phyloP scores from a whole-genome alignment of 2,329 filamentous ascomycete genomes.

The Tricladium varicosporioides region DNA sequence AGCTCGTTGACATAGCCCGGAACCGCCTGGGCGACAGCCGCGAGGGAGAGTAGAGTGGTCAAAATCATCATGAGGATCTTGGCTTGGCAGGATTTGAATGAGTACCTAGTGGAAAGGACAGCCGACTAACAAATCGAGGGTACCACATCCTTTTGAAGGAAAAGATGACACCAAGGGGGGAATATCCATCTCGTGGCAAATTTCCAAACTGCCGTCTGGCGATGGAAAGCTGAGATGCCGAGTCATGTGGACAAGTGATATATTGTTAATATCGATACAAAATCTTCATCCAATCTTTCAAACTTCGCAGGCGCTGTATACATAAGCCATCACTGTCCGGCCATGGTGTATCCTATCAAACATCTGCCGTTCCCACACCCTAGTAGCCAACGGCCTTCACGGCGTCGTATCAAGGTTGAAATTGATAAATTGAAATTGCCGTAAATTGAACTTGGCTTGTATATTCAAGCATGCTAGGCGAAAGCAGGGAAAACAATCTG shows the following conservation, averaged over 20 bases:
- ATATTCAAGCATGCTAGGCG: too few relatives aligned
- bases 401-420: neutral
- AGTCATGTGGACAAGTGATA: conserved; percentile 5
- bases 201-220: conserved; percentile 3
- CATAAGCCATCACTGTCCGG: neutral
- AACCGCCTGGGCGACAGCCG: conserved; percentile 9
- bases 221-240: neutral
- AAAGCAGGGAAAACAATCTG: too few relatives aligned
- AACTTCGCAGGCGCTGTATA: too few relatives aligned
- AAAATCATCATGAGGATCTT: conserved; percentile 10
- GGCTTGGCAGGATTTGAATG: neutral
- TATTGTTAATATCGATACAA: conserved; percentile 8
- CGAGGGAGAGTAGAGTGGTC: conserved; percentile 10
- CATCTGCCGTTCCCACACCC: neutral
- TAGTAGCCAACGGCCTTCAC: neutral
- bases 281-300: neutral
- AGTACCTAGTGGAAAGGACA: neutral
- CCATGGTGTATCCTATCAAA: neutral
- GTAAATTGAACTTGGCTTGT: neutral
- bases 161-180: neutral
- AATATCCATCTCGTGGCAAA: neutral
- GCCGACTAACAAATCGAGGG: neutral
- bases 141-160: conserved; percentile 3
- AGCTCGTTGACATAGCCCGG: neutral
- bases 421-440: neutral